Percentiles rank a stretch among this genome's conserved stretches.
These are phyloP conservation scores for Xylaria sp. DNA, from an alignment of 2,329 filamentous ascomycete genomes.

Conservation along the genomic window DNA sequence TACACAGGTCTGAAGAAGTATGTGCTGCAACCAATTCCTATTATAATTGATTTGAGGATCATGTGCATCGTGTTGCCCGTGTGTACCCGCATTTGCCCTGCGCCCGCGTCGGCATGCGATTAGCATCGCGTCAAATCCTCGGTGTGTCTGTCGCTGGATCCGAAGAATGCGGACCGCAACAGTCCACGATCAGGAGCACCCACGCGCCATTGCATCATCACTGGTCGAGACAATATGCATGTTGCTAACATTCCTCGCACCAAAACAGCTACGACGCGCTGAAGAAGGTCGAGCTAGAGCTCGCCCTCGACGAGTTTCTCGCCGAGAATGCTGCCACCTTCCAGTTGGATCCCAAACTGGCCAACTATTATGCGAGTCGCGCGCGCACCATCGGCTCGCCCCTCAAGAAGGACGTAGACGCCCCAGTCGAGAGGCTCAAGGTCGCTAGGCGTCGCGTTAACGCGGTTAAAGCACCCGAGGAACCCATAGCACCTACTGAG, in stretches of 20 bases:
- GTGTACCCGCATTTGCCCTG: background rate
- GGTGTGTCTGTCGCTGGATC: slow-evolving; percentile 5
- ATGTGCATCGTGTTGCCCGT: background rate
- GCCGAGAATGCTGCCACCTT: slow-evolving; percentile 70
- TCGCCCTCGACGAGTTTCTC: slow-evolving; percentile 74
- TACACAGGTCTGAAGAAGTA: slow-evolving; percentile 75
- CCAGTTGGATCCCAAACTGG: slow-evolving; percentile 66
- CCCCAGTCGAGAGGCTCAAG: slow-evolving; percentile 34
- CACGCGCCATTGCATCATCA: slow-evolving; percentile 32
- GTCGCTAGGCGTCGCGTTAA: slow-evolving; percentile 42
- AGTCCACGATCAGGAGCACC: slow-evolving; percentile 27
- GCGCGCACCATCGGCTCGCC: slow-evolving; percentile 64
- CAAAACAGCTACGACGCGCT: slow-evolving; percentile 66
- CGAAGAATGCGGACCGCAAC: slow-evolving; percentile 29
- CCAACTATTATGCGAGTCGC: slow-evolving; percentile 77
- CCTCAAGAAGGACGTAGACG: slow-evolving; percentile 40
- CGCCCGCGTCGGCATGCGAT: background rate
- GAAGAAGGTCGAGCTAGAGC: slow-evolving; percentile 81
- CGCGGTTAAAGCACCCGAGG: slow-evolving; percentile 54
- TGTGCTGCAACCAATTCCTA: slow-evolving; percentile 43
- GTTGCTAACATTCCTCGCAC: slow-evolving; percentile 31
- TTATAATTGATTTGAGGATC: background rate
- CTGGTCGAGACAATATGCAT: slow-evolving; percentile 24
- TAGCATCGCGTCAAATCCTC: background rate
- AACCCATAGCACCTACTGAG: slow-evolving; percentile 74